These are phyloP conservation scores for Populus deltoides DNA, from an alignment of 345 rosid genomes.

Conservation along the genomic window DNA sequence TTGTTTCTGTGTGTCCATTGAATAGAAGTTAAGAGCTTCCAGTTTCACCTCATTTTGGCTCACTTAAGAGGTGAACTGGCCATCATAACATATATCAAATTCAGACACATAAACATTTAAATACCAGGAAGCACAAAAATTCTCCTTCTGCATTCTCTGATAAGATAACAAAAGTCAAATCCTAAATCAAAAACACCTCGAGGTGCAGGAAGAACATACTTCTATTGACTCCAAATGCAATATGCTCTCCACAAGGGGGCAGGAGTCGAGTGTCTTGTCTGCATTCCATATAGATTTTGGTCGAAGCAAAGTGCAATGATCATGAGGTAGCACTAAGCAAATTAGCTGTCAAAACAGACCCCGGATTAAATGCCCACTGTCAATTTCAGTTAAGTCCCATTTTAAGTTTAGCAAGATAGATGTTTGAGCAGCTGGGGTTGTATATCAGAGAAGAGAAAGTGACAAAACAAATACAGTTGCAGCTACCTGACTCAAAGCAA, in stretches of 20 bases:
- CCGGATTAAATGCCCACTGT: conserved; percentile 6
- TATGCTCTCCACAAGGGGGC: conserved; percentile 71
- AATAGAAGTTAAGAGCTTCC: no score
- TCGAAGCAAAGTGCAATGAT: conserved; percentile 56
- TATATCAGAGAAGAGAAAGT: not conserved
- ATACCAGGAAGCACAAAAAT: not conserved
- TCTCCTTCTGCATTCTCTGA: not conserved
- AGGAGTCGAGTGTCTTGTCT: conserved; percentile 49
- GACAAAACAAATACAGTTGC: conserved; percentile 3
- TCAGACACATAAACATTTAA: not conserved
- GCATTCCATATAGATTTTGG: conserved; percentile 90
- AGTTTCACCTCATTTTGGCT: not conserved
- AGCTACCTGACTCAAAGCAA: conserved; percentile 71
- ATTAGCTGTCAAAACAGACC: conserved; percentile 49
- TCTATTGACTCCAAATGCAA: conserved; percentile 88
- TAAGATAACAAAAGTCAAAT: not conserved
- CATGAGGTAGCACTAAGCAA: conserved; percentile 72
- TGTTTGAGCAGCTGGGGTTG: no score
- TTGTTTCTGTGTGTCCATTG: no score
- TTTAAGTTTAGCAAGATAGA: not conserved
- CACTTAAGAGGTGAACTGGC: no score
- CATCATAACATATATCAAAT: not conserved
- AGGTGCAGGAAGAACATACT: conserved; percentile 33
- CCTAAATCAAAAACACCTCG: not conserved
- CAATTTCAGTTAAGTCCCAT: not conserved